These are phyloP conservation scores for Volvox carteri DNA, from an alignment of 163 green algal species.

Conservation along the genomic window DNA sequence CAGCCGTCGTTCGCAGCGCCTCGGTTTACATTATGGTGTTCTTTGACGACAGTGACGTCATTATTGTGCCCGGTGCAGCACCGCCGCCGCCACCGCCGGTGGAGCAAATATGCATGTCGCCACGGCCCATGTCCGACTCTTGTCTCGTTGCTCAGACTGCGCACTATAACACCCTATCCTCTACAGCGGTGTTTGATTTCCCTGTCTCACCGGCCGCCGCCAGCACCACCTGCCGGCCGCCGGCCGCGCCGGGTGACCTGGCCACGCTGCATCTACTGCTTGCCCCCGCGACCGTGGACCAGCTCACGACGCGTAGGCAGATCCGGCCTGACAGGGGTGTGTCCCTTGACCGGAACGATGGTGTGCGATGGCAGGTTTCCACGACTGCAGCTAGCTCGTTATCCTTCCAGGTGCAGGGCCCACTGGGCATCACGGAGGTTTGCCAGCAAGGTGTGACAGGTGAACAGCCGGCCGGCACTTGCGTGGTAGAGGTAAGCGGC, in stretches of 20 bases:
- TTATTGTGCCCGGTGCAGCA: conserved; percentile 30
- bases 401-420: conserved; percentile 39
- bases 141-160: conserved; percentile 11
- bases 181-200: conserved; percentile 22
- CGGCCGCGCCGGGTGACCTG: conserved; percentile 1
- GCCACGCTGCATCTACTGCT: conserved; percentile 38
- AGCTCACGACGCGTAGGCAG: conserved; percentile 2
- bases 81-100: conserved; percentile 2
- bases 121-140: conserved; percentile 17
- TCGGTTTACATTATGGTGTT: conserved; percentile 58
- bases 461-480: conserved; percentile 43
- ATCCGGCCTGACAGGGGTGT: not conserved
- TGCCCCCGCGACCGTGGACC: conserved; percentile 22
- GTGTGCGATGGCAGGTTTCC: conserved; percentile 34
- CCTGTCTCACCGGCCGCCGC: not conserved
- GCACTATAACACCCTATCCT: conserved; percentile 28
- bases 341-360: conserved; percentile 32
- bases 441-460: conserved; percentile 47
- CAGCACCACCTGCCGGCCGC: conserved; percentile 21
- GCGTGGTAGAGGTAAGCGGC: conserved; percentile 48
- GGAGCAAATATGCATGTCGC: not conserved
- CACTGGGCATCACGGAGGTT: conserved; percentile 24
- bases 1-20: conserved; percentile 37
- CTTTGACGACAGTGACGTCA: conserved; percentile 50
- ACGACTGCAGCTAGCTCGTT: not conserved